phyloP scores from a whole-genome alignment of 2,329 filamentous ascomycete species.

The Bisporella sp. region DNA sequence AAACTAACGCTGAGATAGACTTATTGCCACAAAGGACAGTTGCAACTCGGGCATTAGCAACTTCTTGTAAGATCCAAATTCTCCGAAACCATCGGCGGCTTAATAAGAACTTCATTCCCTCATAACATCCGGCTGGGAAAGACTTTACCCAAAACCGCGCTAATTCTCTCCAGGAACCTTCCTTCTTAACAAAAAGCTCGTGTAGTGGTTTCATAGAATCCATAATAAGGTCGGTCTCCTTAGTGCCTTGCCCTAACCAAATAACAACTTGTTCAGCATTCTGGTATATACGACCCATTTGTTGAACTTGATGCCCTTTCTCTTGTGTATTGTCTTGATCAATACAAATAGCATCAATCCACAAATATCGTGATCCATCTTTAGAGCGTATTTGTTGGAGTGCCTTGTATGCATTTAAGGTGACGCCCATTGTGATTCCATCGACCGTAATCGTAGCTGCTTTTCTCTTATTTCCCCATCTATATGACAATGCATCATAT shows the following conservation, averaged over 20 bases:
- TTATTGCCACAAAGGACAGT: too few relatives aligned
- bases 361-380: conserved; percentile 1
- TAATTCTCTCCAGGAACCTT: neutral
- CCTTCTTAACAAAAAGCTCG: neutral
- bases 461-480: conserved; percentile 6
- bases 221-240: conserved; percentile 7
- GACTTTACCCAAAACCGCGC: conserved; percentile 1
- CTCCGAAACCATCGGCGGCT: too few relatives aligned
- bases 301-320: conserved; percentile 14
- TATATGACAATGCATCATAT: conserved; percentile 12
- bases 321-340: conserved; percentile 14
- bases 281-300: conserved; percentile 18
- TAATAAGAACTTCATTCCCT: too few relatives aligned
- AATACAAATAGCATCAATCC: conserved; percentile 1
- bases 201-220: conserved; percentile 6
- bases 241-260: conserved; percentile 7
- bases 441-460: neutral
- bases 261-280: conserved; percentile 9
- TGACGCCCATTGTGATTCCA: too few relatives aligned
- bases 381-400: too few relatives aligned
- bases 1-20: too few relatives aligned
- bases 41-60: too few relatives aligned
- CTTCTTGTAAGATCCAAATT: too few relatives aligned
- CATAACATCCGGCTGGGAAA: neutral
- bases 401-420: too few relatives aligned